These are phyloP conservation scores for Arabidopsis thaliana DNA, from an alignment of 345 rosid genomes.

Conservation along the genomic window TAIR10.1 NC_003075.7:16983501-16984000, in stretches of 20 bases:
- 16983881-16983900: slow-evolving; percentile 76
- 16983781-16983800: neutral
- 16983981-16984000: neutral
- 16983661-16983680: slow-evolving; percentile 34
- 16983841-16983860: slow-evolving; percentile 58
- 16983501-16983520: slow-evolving; percentile 31
- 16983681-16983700: neutral
- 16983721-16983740: neutral
- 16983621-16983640: slow-evolving; percentile 45
- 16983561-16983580: slow-evolving; percentile 26
- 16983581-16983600: slow-evolving; percentile 1
- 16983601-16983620: neutral
- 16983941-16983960: slow-evolving; percentile 53
- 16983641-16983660: slow-evolving; percentile 59
- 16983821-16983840: slow-evolving; percentile 54
- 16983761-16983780: neutral
- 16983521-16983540: slow-evolving; percentile 18
- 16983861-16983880: slow-evolving; percentile 58
- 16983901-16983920: slow-evolving; percentile 82
- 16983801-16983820: slow-evolving; percentile 54
- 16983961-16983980: neutral
- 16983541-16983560: slow-evolving; percentile 12
- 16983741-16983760: slow-evolving; percentile 3
- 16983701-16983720: slow-evolving; percentile 31
- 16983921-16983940: slow-evolving; percentile 61